Base-by-base conservation (phyloP, 2,329 filamentous ascomycete species). In the Fusarium sp. region DNA sequence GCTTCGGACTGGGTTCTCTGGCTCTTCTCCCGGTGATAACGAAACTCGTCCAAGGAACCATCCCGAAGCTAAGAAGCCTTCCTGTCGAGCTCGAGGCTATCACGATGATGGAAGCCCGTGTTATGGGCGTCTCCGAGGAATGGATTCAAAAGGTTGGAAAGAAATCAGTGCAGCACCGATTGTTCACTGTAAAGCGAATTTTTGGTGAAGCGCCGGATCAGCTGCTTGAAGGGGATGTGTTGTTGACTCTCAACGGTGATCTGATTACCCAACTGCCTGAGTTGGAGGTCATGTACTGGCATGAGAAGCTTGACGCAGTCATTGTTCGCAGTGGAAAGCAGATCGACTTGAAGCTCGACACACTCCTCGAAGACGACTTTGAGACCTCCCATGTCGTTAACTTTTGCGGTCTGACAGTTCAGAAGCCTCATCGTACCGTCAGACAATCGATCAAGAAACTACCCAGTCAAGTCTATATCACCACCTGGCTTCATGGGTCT, bases 391-490 rank as follows among this genome's bases (percentile, higher is more conserved):
- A 94, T 58, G 94, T 96, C 1, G 91, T 99, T 66, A 93, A 94
- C 38, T 99, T 98, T 86, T 99, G 96, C 81, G 96, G 96, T 69
- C 95, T 96, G 24, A 92, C 98, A 11, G 86, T 99, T 35, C 96
- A 99, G 81, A 91, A 93, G 22, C 96, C 96, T 2, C 96, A 99
- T 82, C 95, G 98, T 79, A 96, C 96, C 37, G 96, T 99, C 6
- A 90, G 96, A 13, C 96, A 99, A 82, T 96, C 99, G 82, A 99
- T 99, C 79, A 95, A 93, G 83, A 97, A 97, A 83, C 88, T 99
- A n/a, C 96, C 98, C 80, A 97, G 94, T 70, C 96, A 98, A 82
- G 93, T 99, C 5, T 99, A 99, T 82, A 95, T 99, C 45, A 96
- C 93, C 24, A 95, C 94, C 1, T 89, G 96, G 73, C 93, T 93